phyloP scores from a whole-genome alignment of 2,329 filamentous ascomycete genomes.

The Didymosphaeria variabile region DNA sequence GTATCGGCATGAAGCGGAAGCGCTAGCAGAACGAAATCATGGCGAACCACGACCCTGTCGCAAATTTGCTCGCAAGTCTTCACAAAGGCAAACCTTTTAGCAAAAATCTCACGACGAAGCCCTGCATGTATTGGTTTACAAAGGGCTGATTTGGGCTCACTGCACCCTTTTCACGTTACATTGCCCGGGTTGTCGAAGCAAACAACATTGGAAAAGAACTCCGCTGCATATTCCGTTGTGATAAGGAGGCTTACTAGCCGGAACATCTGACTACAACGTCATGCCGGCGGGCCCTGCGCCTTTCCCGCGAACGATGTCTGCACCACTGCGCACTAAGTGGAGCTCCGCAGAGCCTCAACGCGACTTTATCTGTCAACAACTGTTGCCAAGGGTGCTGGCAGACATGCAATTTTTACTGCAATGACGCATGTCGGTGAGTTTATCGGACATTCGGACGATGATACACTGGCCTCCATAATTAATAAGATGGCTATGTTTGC shows the following conservation, averaged over 20 bases:
- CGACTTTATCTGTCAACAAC: not conserved
- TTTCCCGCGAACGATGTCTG: not conserved
- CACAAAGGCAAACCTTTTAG: not conserved
- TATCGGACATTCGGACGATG: not conserved
- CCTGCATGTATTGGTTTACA: not conserved
- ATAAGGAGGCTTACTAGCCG: not conserved
- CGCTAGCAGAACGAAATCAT: slow-evolving; percentile 7
- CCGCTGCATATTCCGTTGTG: not conserved
- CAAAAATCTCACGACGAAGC: not conserved
- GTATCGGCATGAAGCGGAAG: slow-evolving; percentile 2
- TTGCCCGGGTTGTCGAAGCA: not conserved
- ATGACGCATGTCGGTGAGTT: slow-evolving; percentile 1
- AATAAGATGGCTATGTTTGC: not conserved
- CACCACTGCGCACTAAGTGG: slow-evolving; percentile 8
- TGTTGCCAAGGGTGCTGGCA: not conserved
- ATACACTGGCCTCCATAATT: not conserved
- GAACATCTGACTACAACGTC: not conserved
- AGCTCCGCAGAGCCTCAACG: slow-evolving; percentile 12
- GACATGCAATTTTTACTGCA: not conserved
- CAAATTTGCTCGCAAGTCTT: not conserved
- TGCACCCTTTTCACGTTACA: not conserved
- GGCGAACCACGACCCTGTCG: not conserved
- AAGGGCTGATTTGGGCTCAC: not conserved
- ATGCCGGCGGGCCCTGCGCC: slow-evolving; percentile 3
- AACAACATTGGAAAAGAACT: not conserved